These are phyloP conservation scores for Gamarada debralockiae DNA, from an alignment of 495 filamentous ascomycete species.

Conservation along the genomic window DNA sequence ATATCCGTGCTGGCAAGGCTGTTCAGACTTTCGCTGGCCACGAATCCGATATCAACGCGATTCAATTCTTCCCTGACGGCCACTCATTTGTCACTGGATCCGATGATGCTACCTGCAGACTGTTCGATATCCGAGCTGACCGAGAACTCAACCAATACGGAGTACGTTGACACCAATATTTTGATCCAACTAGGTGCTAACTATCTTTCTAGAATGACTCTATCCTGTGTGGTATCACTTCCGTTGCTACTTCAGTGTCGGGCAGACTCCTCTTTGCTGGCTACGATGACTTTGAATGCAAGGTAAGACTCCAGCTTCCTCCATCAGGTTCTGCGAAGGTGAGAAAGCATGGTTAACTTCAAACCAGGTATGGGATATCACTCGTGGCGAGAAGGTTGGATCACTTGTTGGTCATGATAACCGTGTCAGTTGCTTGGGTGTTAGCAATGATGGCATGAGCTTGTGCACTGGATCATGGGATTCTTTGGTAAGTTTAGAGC, in stretches of 20 bases:
- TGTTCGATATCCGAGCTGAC: constrained; percentile 97
- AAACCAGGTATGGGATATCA: constrained; percentile 89
- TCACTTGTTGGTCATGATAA: constrained; percentile 97
- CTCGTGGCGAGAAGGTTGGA: constrained; percentile 94
- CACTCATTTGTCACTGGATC: constrained; percentile 98
- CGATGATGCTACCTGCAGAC: constrained; percentile 93
- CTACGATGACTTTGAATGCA: constrained; percentile 99
- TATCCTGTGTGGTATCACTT: constrained; percentile 96
- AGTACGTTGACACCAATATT: constrained; percentile 48
- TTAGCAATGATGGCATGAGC: constrained; percentile 98
- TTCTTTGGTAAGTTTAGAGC: constrained; percentile 72
- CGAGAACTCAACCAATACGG: constrained; percentile 95
- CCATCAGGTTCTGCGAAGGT: neutral
- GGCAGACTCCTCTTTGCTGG: constrained; percentile 94
- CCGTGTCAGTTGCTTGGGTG: constrained; percentile 94
- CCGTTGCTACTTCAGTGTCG: constrained; percentile 96
- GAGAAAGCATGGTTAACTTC: constrained; percentile 17
- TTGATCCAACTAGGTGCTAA: constrained; percentile 7
- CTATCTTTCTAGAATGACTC: constrained; percentile 73
- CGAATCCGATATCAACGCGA: constrained; percentile 98
- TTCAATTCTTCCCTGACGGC: constrained; percentile 98
- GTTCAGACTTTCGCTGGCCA: constrained; percentile 98
- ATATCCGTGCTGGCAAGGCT: constrained; percentile 96
- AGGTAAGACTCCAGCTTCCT: constrained; percentile 57
- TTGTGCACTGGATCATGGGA: constrained; percentile 99